Evolutionary conservation across 1,284 basidiomycete genomes (phyloP).

Genomic region (Ganoderma sinense): DNA sequence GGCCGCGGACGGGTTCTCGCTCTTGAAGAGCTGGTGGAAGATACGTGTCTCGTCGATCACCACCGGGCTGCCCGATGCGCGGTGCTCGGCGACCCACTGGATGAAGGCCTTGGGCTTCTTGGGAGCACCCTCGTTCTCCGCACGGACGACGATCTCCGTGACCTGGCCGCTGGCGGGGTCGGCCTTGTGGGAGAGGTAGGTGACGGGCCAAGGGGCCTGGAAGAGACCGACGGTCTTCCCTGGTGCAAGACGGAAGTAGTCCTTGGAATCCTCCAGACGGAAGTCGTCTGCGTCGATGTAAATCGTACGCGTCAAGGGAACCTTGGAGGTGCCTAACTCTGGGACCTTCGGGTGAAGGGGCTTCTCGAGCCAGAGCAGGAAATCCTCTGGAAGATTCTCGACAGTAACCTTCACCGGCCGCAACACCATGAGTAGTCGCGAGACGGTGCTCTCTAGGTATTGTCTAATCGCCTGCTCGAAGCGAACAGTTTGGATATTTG

Average conservation of each 20-base stretch:
- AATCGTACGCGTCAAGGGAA: constrained; percentile 90
- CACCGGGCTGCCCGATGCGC: constrained; percentile 82
- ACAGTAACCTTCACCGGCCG: constrained; percentile 91
- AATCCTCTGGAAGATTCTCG: constrained; percentile 92
- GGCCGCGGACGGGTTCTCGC: constrained; percentile 84
- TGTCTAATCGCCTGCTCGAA: constrained; percentile 93
- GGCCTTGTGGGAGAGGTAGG: constrained; percentile 88
- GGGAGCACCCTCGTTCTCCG: constrained; percentile 71
- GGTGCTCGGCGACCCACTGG: constrained; percentile 96
- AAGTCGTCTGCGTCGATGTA: constrained; percentile 98
- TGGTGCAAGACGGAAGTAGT: constrained; percentile 98
- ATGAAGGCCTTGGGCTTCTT: constrained; percentile 96
- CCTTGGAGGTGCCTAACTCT: constrained; percentile 82
- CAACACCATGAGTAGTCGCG: constrained; percentile 93
- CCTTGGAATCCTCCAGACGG: constrained; percentile 88
- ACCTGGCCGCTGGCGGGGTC: constrained; percentile 79
- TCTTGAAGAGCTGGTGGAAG: constrained; percentile 95
- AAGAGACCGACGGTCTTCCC: constrained; percentile 98
- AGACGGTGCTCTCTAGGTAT: constrained; percentile 90
- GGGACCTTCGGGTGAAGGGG: constrained; percentile 96
- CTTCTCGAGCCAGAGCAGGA: constrained; percentile 86
- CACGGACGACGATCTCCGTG: constrained; percentile 79
- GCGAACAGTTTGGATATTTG: constrained; percentile 88
- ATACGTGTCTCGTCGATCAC: constrained; percentile 89
- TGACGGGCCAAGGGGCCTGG: constrained; percentile 94